Evolutionary conservation across 345 rosid species (phyloP).

Genomic region (Litchi chinensis): DNA sequence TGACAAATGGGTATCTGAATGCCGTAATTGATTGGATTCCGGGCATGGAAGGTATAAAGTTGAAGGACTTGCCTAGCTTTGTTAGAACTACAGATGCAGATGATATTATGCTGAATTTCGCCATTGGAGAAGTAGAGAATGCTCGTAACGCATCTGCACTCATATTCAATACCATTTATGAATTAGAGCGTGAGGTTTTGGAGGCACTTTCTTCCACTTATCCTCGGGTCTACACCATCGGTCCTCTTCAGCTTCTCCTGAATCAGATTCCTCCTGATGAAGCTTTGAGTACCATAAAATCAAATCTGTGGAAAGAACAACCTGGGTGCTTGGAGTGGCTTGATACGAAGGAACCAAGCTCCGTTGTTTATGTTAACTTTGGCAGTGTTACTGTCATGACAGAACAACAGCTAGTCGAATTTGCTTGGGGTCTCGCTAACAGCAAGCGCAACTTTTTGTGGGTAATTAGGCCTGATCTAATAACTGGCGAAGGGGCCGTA

Average conservation of each 20-base stretch:
- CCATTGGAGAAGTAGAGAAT: not conserved
- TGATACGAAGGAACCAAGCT: slow-evolving; percentile 7
- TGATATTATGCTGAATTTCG: slow-evolving; percentile 19
- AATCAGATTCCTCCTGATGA: slow-evolving; percentile 2
- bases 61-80: slow-evolving; percentile 29
- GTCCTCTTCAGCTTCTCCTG: slow-evolving; percentile 20
- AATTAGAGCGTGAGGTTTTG: slow-evolving; percentile 21
- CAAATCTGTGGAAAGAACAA: slow-evolving; percentile 13
- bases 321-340: slow-evolving; percentile 16
- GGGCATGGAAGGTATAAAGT: slow-evolving; percentile 29
- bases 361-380: slow-evolving; percentile 15
- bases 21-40: slow-evolving; percentile 29
- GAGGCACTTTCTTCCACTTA: slow-evolving; percentile 15
- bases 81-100: slow-evolving; percentile 26
- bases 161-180: slow-evolving; percentile 25
- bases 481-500: not conserved
- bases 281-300: not conserved
- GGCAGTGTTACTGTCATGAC: slow-evolving; percentile 22
- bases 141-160: slow-evolving; percentile 18
- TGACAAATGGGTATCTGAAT: slow-evolving; percentile 26
- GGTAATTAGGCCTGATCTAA: slow-evolving; percentile 32
- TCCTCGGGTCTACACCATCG: slow-evolving; percentile 14
- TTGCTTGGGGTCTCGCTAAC: slow-evolving; percentile 32
- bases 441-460: slow-evolving; percentile 20
- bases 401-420: slow-evolving; percentile 20